These are phyloP conservation scores for Bathelium albidoporum DNA, from an alignment of 495 filamentous ascomycete species.

Conservation along the genomic window DNA sequence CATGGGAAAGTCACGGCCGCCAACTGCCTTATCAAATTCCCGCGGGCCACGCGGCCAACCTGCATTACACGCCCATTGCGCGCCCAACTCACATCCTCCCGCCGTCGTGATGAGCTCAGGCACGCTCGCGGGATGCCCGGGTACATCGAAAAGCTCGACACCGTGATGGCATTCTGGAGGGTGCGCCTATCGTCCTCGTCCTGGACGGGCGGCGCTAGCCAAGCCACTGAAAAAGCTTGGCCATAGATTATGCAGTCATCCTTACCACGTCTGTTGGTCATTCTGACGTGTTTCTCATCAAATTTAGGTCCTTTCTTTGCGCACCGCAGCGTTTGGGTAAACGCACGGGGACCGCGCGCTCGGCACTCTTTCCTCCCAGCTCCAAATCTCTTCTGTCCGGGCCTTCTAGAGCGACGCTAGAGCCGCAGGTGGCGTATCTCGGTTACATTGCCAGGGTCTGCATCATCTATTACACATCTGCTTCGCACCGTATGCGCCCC, in stretches of 20 bases:
- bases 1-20: not conserved
- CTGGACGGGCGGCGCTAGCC: not conserved
- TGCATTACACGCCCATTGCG: not conserved
- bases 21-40: not conserved
- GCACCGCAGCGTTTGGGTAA: too few relatives aligned
- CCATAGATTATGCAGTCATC: not conserved
- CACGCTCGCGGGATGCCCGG: too few relatives aligned
- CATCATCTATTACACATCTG: not conserved
- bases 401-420: too few relatives aligned
- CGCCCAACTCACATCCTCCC: not conserved
- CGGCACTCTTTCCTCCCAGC: not conserved
- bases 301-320: too few relatives aligned
- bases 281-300: too few relatives aligned
- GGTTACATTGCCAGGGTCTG: not conserved
- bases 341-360: too few relatives aligned
- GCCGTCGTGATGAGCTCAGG: too few relatives aligned
- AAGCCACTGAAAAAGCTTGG: not conserved
- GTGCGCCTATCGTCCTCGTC: too few relatives aligned
- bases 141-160: too few relatives aligned
- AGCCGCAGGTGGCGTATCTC: not conserved
- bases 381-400: not conserved
- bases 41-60: not conserved
- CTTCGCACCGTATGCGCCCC: not conserved
- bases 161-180: too few relatives aligned
- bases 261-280: not conserved